A percentile compares a stretch with the other conserved stretches of the same genome.
Evolutionary conservation across 495 filamentous ascomycete genomes (phyloP).

Genomic region (Neurospora sp.): DNA sequence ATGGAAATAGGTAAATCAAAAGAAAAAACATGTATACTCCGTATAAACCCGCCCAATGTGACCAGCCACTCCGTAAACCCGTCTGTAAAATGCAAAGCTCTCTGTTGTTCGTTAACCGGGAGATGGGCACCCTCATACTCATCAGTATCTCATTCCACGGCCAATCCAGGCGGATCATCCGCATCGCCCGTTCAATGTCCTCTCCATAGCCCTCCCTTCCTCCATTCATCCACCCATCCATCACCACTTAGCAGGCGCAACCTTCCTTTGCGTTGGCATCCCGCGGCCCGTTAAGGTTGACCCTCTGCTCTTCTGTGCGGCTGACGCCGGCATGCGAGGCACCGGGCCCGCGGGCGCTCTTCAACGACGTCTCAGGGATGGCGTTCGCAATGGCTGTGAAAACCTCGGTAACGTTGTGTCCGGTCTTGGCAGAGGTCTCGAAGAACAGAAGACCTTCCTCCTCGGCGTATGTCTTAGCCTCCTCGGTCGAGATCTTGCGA

Average conservation of each 20-base stretch:
- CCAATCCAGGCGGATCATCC: neutral
- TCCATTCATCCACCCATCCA: neutral
- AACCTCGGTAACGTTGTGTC: conserved; percentile 83
- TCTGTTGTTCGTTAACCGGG: neutral
- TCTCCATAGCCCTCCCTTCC: neutral
- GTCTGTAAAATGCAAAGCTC: neutral
- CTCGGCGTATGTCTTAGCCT: conserved; percentile 89
- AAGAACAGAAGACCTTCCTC: conserved; percentile 92
- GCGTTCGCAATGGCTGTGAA: conserved; percentile 98
- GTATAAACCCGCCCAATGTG: conserved; percentile 5
- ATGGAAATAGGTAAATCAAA: neutral
- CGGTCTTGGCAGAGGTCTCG: conserved; percentile 96
- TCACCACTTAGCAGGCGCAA: conserved; percentile 64
- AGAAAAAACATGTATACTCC: conserved; percentile 9
- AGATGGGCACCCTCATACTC: neutral
- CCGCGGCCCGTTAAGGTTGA: conserved; percentile 55
- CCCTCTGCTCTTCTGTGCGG: conserved; percentile 53
- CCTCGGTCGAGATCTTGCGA: conserved; percentile 72
- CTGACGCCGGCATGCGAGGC: conserved; percentile 43
- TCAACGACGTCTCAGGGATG: conserved; percentile 91
- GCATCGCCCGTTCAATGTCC: neutral
- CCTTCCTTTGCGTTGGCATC: conserved; percentile 70
- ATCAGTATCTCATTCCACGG: neutral
- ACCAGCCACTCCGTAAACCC: conserved; percentile 1
- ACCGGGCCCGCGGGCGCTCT: conserved; percentile 63